Evolutionary conservation across 495 filamentous ascomycete species (phyloP), one percentile per base, ranked within the genome.

Genomic region (Talaromyces stipitatus): DNA sequence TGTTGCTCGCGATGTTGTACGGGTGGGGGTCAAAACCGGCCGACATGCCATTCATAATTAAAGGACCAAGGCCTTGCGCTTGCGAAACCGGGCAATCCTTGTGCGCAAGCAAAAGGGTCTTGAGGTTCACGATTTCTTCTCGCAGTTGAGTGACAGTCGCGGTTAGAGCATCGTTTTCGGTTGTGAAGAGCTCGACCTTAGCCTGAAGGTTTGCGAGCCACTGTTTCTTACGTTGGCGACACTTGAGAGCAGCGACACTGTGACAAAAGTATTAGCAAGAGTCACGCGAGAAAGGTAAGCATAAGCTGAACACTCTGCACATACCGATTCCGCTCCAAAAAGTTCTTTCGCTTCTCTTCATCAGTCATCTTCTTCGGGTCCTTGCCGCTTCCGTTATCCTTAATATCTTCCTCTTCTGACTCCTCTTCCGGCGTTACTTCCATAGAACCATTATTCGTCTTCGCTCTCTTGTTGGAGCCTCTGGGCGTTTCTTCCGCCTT

Each of bases 291-390:
- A 28, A 56, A 7, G 28, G 50, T 11, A 36, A 53, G 46, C n/a
- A n/a, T n/a, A n/a, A n/a, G n/a, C n/a, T n/a, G 10, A 55, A 20
- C 28, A 16, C 36, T 45, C 33, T 12, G 26, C 27, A 77, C 89
- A 64, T 83, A 97, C 94, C 94, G 81, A 69, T 98, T 98, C 29
- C 94, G 79, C 63, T 98, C 94, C 8, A 98, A 76, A 72, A 98
- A 98, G 64, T 98, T 98, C 75, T 94, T 96, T 36, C 94, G 75
- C 78, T 98, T 98, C 73, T 98, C 94, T 66, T 97, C 94, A 61
- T 98, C 94, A 11, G 94, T 97, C 95, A 97, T 97, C 76, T 97
- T 98, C 76, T 85, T 88, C 38, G 65, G 72, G 58, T 71, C 73
- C 55, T 47, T 69, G 46, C 63, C 24, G 26, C 29, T 16, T 70